phyloP scores from a whole-genome alignment of 2,329 filamentous ascomycete species.

The Hypoxylon sp. region DNA sequence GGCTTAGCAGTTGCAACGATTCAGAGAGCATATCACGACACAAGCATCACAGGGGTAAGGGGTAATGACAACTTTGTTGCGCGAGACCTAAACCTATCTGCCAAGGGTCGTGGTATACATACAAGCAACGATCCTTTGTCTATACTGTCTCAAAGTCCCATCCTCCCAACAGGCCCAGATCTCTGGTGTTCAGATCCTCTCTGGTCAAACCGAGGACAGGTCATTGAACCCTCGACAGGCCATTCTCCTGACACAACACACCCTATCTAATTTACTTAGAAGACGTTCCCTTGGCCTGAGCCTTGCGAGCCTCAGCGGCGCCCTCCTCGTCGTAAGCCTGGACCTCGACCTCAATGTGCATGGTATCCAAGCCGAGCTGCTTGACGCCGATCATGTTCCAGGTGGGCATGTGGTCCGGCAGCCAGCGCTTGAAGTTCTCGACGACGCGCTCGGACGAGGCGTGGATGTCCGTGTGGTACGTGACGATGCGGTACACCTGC shows the following conservation, averaged over 20 bases:
- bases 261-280: neutral
- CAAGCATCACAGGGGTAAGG: no score
- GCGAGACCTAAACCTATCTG: no score
- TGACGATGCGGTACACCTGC: conserved; percentile 67
- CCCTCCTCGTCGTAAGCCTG: conserved; percentile 59
- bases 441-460: conserved; percentile 59
- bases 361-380: conserved; percentile 63
- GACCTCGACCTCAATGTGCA: conserved; percentile 73
- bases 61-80: no score
- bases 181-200: no score
- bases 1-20: neutral
- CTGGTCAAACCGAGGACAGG: no score
- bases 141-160: no score
- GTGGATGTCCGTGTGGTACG: conserved; percentile 60
- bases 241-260: neutral
- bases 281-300: neutral
- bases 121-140: no score
- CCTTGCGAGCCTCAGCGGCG: conserved; percentile 19
- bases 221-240: no score
- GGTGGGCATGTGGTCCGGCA: conserved; percentile 67
- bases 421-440: conserved; percentile 64
- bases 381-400: conserved; percentile 69
- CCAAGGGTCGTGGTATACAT: no score
- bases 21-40: no score
- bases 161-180: no score